These are phyloP conservation scores for Volvox carteri DNA, from an alignment of 163 green algal species.

Conservation along the genomic window DNA sequence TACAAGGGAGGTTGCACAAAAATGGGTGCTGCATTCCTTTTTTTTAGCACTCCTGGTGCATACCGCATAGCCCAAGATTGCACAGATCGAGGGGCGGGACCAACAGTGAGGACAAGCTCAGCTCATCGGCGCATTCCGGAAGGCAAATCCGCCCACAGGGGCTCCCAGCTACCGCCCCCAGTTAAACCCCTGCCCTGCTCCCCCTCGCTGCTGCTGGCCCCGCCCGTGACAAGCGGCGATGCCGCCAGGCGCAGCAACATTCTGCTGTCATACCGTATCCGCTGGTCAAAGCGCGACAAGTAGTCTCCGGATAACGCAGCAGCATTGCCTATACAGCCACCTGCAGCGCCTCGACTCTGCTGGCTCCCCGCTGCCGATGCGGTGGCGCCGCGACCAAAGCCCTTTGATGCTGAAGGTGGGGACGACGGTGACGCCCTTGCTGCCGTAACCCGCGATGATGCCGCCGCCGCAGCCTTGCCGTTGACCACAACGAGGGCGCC, in stretches of 20 bases:
- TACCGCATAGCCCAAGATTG: neutral
- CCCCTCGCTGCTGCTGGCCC: neutral
- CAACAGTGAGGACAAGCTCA: neutral
- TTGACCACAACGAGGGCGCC: neutral
- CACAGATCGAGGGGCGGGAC: neutral
- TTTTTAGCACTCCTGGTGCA: neutral
- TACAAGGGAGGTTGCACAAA: too few relatives aligned
- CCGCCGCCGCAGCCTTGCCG: neutral
- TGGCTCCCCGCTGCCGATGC: neutral
- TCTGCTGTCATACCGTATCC: constrained; percentile 6
- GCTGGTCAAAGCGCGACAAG: constrained; percentile 19
- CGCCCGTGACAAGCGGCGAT: neutral
- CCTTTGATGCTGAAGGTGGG: too few relatives aligned
- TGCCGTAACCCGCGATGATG: too few relatives aligned
- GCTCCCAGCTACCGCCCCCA: neutral
- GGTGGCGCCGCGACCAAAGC: too few relatives aligned
- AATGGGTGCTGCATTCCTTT: too few relatives aligned
- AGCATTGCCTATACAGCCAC: neutral
- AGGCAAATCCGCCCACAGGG: neutral
- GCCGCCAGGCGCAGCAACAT: constrained; percentile 22
- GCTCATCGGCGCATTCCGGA: neutral
- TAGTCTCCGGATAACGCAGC: neutral
- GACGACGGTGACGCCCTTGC: too few relatives aligned
- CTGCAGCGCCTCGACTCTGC: too few relatives aligned
- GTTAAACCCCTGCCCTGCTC: too few relatives aligned